Evolutionary conservation across 139 green algal genomes (phyloP), one percentile per base, ranked within the genome.

Genomic region (Spirogloea muscicola): DNA sequence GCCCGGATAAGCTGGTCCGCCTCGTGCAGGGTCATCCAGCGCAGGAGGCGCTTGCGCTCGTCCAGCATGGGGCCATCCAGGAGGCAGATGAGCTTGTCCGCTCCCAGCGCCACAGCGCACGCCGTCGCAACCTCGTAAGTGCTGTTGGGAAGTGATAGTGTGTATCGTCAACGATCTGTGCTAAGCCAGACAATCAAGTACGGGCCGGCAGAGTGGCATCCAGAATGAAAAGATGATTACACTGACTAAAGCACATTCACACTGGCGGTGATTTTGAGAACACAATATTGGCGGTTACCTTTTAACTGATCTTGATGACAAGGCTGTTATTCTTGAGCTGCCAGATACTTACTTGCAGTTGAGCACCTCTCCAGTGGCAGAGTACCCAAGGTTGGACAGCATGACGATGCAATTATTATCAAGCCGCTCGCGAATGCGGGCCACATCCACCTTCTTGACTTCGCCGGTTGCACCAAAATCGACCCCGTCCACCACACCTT

Each of bases 11-110:
- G n/a, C 25, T 10, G 16, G 21, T 81, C 73, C 25, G 63, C 61
- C 40, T 81, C 49, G 25, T 65, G 43, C 49, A 81, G 40, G 21
- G 61, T 75, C 27, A 81, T 9, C 73, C 73, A 81, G 2, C 48
- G 43, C 9, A 71, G 36, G 31, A 81, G 49, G 25, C 73, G 49
- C 34, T 60, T 59, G n/a, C 42, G 25, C 39, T 64, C 18, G 40
- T 67, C 43, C 18, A 52, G 3, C 18, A 65, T 36, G n/a, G 72
- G 43, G 0, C 72, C 72, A 52, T 80, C 43, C 37, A 67, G 55
- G 42, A 97, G 49, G 80, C 83, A 91, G 66, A 97, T 87, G 27
- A 98, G 73, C 88, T 98, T 98, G 80, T 98, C 93, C 1, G 93
- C 94, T 1, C 71, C 65, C 31, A 98, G 84, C 75, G 84, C 84